Conservation (phyloP, 352 stramenopile genomes). For the Globisporangium rhizosaccharum region DNA sequence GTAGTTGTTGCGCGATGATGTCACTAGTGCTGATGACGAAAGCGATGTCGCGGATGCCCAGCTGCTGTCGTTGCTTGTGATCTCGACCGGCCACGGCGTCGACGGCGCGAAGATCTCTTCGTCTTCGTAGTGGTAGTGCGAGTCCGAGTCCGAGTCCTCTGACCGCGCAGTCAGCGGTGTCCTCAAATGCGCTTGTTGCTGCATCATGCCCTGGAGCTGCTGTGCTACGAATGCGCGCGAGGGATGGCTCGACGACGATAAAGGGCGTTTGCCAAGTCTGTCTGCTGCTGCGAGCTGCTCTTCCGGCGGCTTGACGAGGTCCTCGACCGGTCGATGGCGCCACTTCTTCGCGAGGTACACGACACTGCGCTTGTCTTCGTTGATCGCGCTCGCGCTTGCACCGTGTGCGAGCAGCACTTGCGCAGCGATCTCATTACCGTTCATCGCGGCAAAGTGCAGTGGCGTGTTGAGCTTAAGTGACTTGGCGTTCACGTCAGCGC, state of each 20-base stretch:
- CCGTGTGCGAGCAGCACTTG: slow-evolving; percentile 50
- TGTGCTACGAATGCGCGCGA: not conserved
- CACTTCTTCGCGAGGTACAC: slow-evolving; percentile 77
- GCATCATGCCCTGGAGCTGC: slow-evolving; percentile 7
- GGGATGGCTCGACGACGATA: not conserved
- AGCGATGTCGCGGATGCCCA: no score
- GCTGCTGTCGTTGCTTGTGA: not conserved
- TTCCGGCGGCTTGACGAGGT: slow-evolving; percentile 46
- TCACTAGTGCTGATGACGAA: not conserved
- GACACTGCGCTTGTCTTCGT: slow-evolving; percentile 71
- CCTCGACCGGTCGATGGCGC: slow-evolving; percentile 50
- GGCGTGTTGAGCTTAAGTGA: slow-evolving; percentile 71
- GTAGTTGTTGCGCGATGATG: not conserved
- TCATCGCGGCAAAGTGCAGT: slow-evolving; percentile 75
- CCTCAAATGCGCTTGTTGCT: slow-evolving; percentile 6
- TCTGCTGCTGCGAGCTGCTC: slow-evolving; percentile 8
- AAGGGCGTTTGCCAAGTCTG: not conserved
- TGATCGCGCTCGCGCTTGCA: slow-evolving; percentile 56
- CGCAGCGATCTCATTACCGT: slow-evolving; percentile 62
- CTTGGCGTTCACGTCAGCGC: slow-evolving; percentile 61
- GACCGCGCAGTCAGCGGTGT: slow-evolving; percentile 32
- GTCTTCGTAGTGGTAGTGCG: slow-evolving; percentile 57
- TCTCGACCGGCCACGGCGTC: slow-evolving; percentile 31
- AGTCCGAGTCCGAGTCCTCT: slow-evolving; percentile 47
- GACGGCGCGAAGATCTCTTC: slow-evolving; percentile 51